Evolutionary conservation across 2,329 filamentous ascomycete species (phyloP).

Genomic region (Penicillium vulpinum): DNA sequence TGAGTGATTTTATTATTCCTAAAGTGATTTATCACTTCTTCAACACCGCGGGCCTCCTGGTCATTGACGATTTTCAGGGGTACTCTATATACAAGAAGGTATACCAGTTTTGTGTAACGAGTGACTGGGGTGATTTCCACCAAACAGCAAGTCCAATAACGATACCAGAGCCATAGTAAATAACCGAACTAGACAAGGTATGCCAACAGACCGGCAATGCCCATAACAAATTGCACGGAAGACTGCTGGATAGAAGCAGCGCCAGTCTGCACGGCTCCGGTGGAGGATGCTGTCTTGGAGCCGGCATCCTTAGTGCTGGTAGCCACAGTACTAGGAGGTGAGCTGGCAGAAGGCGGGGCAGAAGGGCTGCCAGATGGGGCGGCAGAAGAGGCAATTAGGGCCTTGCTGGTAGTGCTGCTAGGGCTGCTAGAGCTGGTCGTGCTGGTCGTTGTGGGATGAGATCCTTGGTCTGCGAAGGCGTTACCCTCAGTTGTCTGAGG

Average conservation of each 20-base stretch:
- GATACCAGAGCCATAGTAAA: not conserved
- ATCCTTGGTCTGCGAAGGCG: constrained; percentile 8
- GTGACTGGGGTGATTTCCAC: too few species aligned
- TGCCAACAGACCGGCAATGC: constrained; percentile 35
- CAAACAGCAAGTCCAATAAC: not conserved
- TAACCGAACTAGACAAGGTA: constrained; percentile 29
- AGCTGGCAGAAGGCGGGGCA: constrained; percentile 20
- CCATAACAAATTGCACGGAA: constrained; percentile 33
- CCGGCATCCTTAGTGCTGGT: constrained; percentile 12
- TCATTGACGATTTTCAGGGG: constrained; percentile 17
- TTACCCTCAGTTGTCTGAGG: not conserved
- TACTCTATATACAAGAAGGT: constrained; percentile 26
- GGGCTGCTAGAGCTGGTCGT: too few species aligned
- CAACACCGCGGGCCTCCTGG: constrained; percentile 16
- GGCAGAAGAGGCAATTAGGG: constrained; percentile 40
- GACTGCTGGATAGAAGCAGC: constrained; percentile 29
- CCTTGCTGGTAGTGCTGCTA: constrained; percentile 62
- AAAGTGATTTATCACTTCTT: constrained; percentile 10
- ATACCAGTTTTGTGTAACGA: constrained; percentile 1
- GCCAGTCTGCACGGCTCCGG: constrained; percentile 15
- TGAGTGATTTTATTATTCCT: not conserved
- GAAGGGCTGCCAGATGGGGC: constrained; percentile 17
- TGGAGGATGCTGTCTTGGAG: constrained; percentile 16
- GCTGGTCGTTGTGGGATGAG: constrained; percentile 46
- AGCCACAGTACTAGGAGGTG: constrained; percentile 12